phyloP scores from a whole-genome alignment of 805 yeast species.

The Barnettozyma vustinii region DNA sequence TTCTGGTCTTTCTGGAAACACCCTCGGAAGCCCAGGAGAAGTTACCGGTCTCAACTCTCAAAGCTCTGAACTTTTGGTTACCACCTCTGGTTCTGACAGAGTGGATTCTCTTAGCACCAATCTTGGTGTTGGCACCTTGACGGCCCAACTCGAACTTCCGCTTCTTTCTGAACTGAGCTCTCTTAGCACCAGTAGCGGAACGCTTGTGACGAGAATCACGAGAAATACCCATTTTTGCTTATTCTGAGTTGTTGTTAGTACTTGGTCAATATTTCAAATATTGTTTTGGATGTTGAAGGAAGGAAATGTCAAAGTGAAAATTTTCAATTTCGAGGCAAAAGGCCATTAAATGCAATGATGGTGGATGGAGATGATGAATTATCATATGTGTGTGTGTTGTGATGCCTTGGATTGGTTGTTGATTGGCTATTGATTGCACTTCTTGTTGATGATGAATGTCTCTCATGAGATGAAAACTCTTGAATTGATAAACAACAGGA shows the following conservation, averaged over 20 bases:
- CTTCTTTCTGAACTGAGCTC: constrained; percentile 99
- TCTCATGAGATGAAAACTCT: neutral
- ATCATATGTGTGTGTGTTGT: neutral
- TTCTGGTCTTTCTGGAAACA: constrained; percentile 97
- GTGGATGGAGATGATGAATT: neutral
- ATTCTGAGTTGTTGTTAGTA: constrained; percentile 16
- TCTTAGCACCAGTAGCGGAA: constrained; percentile 99
- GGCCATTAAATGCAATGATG: too few species aligned
- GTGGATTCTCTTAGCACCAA: constrained; percentile 98
- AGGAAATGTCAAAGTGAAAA: neutral
- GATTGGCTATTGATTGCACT: neutral
- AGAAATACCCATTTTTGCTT: constrained; percentile 93
- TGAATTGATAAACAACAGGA: neutral
- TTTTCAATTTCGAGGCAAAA: neutral
- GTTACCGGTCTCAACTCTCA: constrained; percentile 98
- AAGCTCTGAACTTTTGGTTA: constrained; percentile 99
- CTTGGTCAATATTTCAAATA: neutral
- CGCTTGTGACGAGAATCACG: constrained; percentile 99
- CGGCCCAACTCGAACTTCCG: constrained; percentile 99
- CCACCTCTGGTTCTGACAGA: constrained; percentile 99
- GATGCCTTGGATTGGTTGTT: neutral
- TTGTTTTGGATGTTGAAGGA: neutral
- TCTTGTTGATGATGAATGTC: neutral
- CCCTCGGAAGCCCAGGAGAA: constrained; percentile 99
- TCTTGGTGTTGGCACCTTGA: constrained; percentile 99